These are phyloP conservation scores for Penicillium hesseltinei DNA, from an alignment of 2,329 filamentous ascomycete species.

Conservation along the genomic window DNA sequence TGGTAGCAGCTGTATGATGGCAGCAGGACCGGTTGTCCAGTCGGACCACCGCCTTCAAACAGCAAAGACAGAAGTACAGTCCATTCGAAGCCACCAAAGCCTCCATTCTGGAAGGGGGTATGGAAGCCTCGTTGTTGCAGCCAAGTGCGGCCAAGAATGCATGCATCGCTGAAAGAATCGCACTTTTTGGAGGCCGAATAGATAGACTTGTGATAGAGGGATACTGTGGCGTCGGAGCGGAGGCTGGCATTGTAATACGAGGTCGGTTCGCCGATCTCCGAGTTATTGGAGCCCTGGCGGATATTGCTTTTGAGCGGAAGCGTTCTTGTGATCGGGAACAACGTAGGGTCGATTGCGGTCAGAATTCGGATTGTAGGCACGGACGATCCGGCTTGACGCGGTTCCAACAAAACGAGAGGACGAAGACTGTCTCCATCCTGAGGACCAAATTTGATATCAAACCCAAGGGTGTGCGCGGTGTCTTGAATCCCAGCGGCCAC, in stretches of 20 bases:
- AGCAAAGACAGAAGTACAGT: conserved; percentile 74
- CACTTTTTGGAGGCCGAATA: conserved; percentile 68
- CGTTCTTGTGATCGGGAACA: conserved; percentile 72
- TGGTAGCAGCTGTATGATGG: conserved; percentile 84
- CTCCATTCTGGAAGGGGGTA: conserved; percentile 67
- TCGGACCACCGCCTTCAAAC: conserved; percentile 71
- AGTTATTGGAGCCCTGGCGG: conserved; percentile 50
- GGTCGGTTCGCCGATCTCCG: conserved; percentile 56
- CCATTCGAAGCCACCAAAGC: conserved; percentile 95
- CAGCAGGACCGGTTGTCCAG: conserved; percentile 70
- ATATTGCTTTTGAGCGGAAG: conserved; percentile 68
- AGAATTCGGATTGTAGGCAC: conserved; percentile 61
- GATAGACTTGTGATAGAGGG: conserved; percentile 72
- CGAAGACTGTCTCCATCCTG: conserved; percentile 73
- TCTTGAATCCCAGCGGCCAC: conserved; percentile 69
- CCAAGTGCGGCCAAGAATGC: conserved; percentile 83
- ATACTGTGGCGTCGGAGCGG: conserved; percentile 71
- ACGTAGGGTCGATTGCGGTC: conserved; percentile 65
- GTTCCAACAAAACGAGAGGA: conserved; percentile 59
- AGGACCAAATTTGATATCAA: conserved; percentile 62
- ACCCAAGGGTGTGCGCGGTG: conserved; percentile 49
- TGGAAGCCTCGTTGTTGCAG: conserved; percentile 81
- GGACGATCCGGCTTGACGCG: conserved; percentile 36
- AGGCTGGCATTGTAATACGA: conserved; percentile 88
- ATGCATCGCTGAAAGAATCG: conserved; percentile 75